A percentile compares a stretch with the other conserved stretches of the same genome.
phyloP scores from a whole-genome alignment of 176 grass and related monocot species.

The Avena insularis region DNA sequence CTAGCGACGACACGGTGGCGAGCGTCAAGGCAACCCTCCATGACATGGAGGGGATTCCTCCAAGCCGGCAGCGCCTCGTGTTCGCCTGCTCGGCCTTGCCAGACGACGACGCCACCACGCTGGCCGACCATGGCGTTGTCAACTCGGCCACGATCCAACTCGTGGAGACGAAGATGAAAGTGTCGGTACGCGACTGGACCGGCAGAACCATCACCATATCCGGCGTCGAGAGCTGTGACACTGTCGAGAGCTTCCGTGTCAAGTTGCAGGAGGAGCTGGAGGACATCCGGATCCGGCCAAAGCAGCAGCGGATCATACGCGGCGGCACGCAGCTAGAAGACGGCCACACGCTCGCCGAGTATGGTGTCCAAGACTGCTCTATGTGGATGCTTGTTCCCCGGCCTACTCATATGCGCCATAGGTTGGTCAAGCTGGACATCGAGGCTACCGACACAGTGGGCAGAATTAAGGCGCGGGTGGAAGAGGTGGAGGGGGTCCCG shows the following conservation, averaged over 20 bases:
- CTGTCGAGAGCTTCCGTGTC: not conserved
- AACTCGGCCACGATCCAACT: not conserved
- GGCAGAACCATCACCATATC: no score
- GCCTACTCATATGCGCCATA: not conserved
- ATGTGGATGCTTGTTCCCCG: not conserved
- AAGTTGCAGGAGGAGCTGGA: not conserved
- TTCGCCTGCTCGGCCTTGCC: not conserved
- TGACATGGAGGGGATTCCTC: not conserved
- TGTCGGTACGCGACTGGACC: not conserved
- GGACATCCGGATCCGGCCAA: no score
- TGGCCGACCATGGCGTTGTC: not conserved
- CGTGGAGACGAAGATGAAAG: not conserved
- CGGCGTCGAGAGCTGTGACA: not conserved
- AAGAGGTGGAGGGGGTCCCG: not conserved
- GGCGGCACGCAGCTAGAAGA: no score
- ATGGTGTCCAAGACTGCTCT: not conserved
- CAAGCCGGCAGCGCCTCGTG: not conserved
- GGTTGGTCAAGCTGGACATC: not conserved
- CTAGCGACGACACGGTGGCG: not conserved
- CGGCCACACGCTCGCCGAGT: not conserved
- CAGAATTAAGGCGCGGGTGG: not conserved
- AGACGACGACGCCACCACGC: not conserved
- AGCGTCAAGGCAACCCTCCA: not conserved
- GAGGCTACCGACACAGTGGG: not conserved
- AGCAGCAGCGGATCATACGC: no score